Evolutionary conservation across 768 basidiomycete species (phyloP), one percentile per base, ranked within the genome.

Genomic region (Suillus subluteus): DNA sequence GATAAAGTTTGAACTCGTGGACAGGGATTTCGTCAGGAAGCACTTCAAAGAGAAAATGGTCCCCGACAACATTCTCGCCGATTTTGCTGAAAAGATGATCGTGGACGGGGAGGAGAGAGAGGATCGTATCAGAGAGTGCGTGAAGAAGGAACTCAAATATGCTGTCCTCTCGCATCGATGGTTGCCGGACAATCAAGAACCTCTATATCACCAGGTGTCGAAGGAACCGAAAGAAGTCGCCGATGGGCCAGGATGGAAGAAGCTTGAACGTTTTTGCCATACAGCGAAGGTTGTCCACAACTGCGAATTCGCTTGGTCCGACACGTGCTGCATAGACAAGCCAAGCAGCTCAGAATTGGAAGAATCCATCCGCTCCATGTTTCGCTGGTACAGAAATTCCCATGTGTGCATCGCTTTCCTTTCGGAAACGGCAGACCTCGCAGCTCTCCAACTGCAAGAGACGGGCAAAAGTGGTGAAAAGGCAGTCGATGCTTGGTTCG

Each of bases 301-400:
- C 15, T 66, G 66, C 48, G 38, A 50, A 13, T 56, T 63, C 6
- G 70, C 65, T 37, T 71, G 69, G 71, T 48, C 58, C 21, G 67
- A 70, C 35, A 71, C 65, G 7, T 68, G 65, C 38, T 72, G 71
- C 58, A 69, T 71, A 46, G 54, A 72, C 66, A 72, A 68, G 43
- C 18, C 12, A 13, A 72, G 71, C 62, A 72, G 71, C 61, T 26
- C 71, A 15, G 71, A 72, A 35, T 62, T 71, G 41, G 68, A 69
- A 5, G 71, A 72, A 55, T 66, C 71, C 48, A 68, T 72, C 30
- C 65, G 67, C n/a, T 71, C 71, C 11, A 72, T 72, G 71, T 72
- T 69, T 62, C 54, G 43, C 32, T 72, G 71, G 71, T 72, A 72
- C 62, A 58, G 65, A 16, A 65, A 69, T 37, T 56, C 71, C 3